A percentile compares a stretch with the other conserved stretches of the same genome.
Conservation (phyloP, 208 protist species). For the Wallacemonas sp. region DNA sequence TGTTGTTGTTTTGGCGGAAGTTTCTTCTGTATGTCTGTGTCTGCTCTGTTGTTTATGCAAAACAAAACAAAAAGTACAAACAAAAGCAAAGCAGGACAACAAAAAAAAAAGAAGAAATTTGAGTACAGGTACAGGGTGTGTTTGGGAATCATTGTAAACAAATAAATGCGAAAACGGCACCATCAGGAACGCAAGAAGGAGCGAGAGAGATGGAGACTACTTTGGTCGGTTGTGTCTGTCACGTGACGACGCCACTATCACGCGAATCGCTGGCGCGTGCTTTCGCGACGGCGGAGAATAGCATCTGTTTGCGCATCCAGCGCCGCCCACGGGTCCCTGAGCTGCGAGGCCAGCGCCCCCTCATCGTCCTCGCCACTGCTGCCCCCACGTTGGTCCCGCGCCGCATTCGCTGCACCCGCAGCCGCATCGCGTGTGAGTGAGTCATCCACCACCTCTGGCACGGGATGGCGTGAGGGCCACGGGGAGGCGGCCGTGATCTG, state of each 20-base stretch:
- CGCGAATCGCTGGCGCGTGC: conserved; percentile 5
- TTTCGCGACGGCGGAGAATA: conserved; percentile 37
- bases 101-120: conserved; percentile 12
- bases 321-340: conserved; percentile 52
- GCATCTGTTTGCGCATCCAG: conserved; percentile 65
- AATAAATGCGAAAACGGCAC: conserved; percentile 11
- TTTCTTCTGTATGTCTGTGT: conserved; percentile 4
- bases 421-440: not conserved
- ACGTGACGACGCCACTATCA: not conserved
- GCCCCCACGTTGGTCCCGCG: not conserved
- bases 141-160: no score
- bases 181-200: not conserved
- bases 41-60: not conserved
- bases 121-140: conserved; percentile 2
- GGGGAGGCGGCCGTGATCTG: not conserved
- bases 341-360: conserved; percentile 4
- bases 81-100: conserved; percentile 9
- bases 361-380: not conserved
- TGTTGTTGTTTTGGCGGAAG: conserved; percentile 15
- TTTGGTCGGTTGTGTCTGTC: no score
- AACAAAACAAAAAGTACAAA: no score
- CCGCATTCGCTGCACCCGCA: not conserved
- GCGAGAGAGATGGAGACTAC: not conserved
- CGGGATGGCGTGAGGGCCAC: not conserved
- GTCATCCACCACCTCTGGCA: not conserved